A percentile compares a stretch with the other conserved stretches of the same genome.
Conservation (phyloP, 768 basidiomycete species). For the Coprinellus micaceus region DNA sequence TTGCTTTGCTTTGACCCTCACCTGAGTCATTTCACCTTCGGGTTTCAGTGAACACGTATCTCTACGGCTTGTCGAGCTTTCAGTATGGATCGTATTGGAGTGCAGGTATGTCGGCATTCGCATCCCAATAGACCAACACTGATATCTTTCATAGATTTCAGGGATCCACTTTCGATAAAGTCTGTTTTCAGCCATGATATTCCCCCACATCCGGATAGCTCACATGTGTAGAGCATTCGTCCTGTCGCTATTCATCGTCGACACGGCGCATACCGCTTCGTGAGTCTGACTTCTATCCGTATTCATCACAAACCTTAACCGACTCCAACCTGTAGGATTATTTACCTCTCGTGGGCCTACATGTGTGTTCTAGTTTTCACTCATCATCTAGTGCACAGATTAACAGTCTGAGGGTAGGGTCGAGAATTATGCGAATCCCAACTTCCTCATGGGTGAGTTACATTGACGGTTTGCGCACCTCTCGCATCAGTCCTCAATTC, state of each 20-base stretch:
- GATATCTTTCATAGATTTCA: neutral
- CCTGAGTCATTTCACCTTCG: neutral
- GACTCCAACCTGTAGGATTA: neutral
- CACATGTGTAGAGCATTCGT: neutral
- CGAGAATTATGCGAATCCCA: no score
- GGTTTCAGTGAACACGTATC: neutral
- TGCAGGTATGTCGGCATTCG: neutral
- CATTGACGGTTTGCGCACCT: neutral
- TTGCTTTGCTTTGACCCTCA: neutral
- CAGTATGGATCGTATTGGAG: neutral
- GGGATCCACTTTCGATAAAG: neutral
- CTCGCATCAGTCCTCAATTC: neutral
- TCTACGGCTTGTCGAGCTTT: conserved; percentile 1
- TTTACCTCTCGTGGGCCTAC: no score
- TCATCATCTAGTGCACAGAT: no score
- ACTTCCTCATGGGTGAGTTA: neutral
- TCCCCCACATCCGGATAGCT: neutral
- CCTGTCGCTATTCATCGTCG: neutral
- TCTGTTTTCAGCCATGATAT: neutral
- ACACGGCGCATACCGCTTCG: neutral
- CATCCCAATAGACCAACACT: neutral
- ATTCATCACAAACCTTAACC: neutral
- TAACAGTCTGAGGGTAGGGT: no score
- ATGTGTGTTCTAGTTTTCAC: no score
- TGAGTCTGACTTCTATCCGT: neutral